A percentile compares a stretch with the other conserved stretches of the same genome.
Conservation (phyloP, 2,329 filamentous ascomycete genomes). For the Pseudocercospora pini-densiflorae region DNA sequence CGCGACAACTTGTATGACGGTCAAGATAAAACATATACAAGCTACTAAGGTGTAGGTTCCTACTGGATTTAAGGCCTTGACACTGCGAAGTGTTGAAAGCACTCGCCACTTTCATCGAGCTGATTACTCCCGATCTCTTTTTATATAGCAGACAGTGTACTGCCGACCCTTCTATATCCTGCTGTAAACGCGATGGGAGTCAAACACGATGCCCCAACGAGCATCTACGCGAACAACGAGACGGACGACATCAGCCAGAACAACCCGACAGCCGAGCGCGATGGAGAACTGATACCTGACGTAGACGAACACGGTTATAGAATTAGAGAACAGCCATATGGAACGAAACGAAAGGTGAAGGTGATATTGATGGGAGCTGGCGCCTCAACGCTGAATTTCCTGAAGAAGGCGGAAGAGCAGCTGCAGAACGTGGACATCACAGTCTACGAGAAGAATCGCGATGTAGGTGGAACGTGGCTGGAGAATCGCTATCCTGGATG, state of each 20-base stretch:
- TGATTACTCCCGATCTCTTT: background rate
- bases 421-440: conserved; percentile 47
- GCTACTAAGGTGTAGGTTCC: background rate
- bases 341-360: conserved; percentile 46
- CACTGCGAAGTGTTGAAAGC: background rate
- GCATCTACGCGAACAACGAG: conserved; percentile 26
- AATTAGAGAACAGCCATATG: conserved; percentile 50
- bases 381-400: conserved; percentile 48
- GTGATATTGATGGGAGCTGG: conserved; percentile 51
- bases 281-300: conserved; percentile 42
- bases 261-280: conserved; percentile 35
- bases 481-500: conserved; percentile 48
- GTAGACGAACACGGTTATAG: conserved; percentile 47
- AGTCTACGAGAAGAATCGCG: conserved; percentile 45
- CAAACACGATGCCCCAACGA: conserved; percentile 32
- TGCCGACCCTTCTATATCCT: background rate
- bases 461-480: conserved; percentile 43
- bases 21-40: background rate
- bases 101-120: too few species aligned
- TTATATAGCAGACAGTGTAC: background rate
- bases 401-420: conserved; percentile 50
- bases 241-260: conserved; percentile 33
- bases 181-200: conserved; percentile 24
- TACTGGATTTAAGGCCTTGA: too few species aligned
- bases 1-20: background rate